Evolutionary conservation across 2,329 filamentous ascomycete genomes (phyloP).

Genomic region (Phyllosticta capitalensis): DNA sequence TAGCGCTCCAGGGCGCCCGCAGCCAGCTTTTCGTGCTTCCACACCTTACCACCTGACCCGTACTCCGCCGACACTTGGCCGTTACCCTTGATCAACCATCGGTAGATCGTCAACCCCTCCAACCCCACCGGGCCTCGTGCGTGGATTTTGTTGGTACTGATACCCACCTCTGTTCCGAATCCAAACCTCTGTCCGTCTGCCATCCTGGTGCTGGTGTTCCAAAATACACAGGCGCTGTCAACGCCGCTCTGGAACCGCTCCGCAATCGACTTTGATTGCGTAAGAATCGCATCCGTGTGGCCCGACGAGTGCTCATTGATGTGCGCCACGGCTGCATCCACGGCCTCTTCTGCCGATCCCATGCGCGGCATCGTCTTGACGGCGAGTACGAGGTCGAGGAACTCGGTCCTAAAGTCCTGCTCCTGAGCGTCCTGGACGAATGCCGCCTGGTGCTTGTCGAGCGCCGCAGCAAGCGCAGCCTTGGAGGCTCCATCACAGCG

Average conservation of each 20-base stretch:
- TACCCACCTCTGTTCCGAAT: conserved; percentile 96
- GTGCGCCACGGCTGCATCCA: conserved; percentile 69
- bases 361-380: conserved; percentile 60
- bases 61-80: conserved; percentile 79
- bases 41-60: conserved; percentile 44
- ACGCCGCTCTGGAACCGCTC: conserved; percentile 76
- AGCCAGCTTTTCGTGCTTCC: conserved; percentile 46
- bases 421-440: conserved; percentile 56
- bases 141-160: conserved; percentile 98
- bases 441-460: conserved; percentile 33
- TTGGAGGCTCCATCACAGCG: conserved; percentile 68
- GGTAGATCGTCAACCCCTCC: conserved; percentile 93
- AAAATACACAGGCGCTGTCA: conserved; percentile 88
- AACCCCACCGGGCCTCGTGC: conserved; percentile 85
- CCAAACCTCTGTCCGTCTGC: conserved; percentile 96
- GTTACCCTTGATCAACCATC: conserved; percentile 78
- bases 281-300: conserved; percentile 89
- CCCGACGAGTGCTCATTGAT: conserved; percentile 89
- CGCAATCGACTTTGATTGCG: conserved; percentile 55
- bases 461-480: conserved; percentile 45
- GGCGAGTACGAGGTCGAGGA: conserved; percentile 73
- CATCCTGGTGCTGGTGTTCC: conserved; percentile 92
- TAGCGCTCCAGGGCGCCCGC: conserved; percentile 20
- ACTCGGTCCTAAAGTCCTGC: conserved; percentile 78
- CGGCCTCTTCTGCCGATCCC: conserved; percentile 16